Evolutionary conservation across 257 asterid species (phyloP).

Genomic region (Anisodus acutangulus): DNA sequence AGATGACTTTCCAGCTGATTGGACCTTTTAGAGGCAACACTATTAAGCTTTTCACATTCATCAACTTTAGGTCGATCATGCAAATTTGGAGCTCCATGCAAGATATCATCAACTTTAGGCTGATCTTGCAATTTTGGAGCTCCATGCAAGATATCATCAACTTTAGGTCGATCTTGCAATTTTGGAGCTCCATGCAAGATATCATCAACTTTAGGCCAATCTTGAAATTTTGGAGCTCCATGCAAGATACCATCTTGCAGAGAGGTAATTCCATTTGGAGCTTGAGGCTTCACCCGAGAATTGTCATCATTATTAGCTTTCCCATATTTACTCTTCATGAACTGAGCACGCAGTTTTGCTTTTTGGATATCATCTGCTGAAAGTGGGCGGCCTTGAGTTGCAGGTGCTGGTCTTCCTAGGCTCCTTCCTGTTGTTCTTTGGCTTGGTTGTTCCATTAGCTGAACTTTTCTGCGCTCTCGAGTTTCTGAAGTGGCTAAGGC

Average conservation of each 20-base stretch:
- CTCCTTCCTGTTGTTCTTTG: constrained; percentile 68
- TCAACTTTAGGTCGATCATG: not conserved
- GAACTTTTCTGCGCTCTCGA: constrained; percentile 86
- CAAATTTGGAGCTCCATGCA: no score
- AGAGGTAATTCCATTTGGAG: constrained; percentile 48
- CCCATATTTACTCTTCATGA: constrained; percentile 72
- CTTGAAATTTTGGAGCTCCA: constrained; percentile 42
- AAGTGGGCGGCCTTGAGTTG: constrained; percentile 89
- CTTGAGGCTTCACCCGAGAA: constrained; percentile 52
- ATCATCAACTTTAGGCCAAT: constrained; percentile 18
- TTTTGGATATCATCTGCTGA: constrained; percentile 99
- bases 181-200: no score
- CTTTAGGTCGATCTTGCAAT: no score
- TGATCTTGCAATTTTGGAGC: no score
- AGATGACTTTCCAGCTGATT: constrained; percentile 45
- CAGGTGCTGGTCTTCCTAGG: constrained; percentile 59
- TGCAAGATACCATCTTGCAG: constrained; percentile 46
- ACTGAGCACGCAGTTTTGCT: constrained; percentile 96
- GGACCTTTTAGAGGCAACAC: constrained; percentile 36
- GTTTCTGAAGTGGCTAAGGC: constrained; percentile 72
- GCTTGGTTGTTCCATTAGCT: constrained; percentile 90
- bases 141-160: no score
- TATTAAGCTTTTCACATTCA: constrained; percentile 41
- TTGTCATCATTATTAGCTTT: constrained; percentile 55
- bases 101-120: no score